Evolutionary conservation across 306 rosid species (phyloP), one percentile per base, ranked within the genome.

Genomic region (Oxytropis ochrocephala): DNA sequence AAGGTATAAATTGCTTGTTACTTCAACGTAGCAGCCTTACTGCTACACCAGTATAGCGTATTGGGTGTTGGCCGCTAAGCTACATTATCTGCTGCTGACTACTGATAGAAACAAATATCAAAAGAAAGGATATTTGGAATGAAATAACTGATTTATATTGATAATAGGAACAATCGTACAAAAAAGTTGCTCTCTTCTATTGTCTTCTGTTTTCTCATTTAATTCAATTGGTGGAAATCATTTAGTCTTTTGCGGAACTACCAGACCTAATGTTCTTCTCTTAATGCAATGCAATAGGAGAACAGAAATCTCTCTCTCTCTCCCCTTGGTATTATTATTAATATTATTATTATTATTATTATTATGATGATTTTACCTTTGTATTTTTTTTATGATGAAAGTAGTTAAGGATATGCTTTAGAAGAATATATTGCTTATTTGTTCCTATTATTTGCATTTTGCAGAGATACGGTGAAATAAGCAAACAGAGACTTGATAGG

Each of bases 401-500:
- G 55, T 39, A 35, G 11, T 55, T 36, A 19, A 50, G 11, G 14
- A 54, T 43, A n/a, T 64, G 49, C 55, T 65, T 35, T 44, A 27
- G 38, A 71, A 75, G 42, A 54, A 54, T 64, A 50, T 59, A 29
- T 69, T 60, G 69, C 73, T 29, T 66, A 78, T 62, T n/a, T 56
- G 18, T 72, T 48, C 50, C 43, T 11, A 72, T 73, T 65, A 32
- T 73, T 79, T 69, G 61, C 48, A 70, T 81, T 75, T 84, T 75
- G 59, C 92, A 91, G 99, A 84, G 99, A 72, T 95, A 95, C 39
- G 78, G 88, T 74, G 96, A 89, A 81, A 49, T 85, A 78, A 84
- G 97, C 93, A 95, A 95, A 82, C 99, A 95, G 81, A 81, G 99
- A 75, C 93, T 95, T 61, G 99, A 95, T 81, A 91, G 97, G 76